A percentile compares a stretch with the other conserved stretches of the same genome.
These are phyloP conservation scores for Exophiala sp. DNA, from an alignment of 2,329 filamentous ascomycete genomes.

Conservation along the genomic window DNA sequence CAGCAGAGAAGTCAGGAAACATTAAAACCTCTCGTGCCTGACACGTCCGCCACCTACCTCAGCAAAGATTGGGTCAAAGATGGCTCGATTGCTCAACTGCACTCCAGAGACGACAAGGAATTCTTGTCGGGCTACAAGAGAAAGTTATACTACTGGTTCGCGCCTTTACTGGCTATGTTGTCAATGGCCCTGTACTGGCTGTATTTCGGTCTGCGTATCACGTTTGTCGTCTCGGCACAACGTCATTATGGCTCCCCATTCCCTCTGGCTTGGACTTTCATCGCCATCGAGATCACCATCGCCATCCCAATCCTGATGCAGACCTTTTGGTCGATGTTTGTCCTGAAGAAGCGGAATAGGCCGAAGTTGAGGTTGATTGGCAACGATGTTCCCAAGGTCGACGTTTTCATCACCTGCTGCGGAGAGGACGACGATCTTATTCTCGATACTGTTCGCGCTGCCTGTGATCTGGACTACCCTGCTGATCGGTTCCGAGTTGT, in stretches of 20 bases:
- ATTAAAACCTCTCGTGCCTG: slow-evolving; percentile 33
- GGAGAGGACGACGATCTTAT: slow-evolving; percentile 52
- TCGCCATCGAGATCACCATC: slow-evolving; percentile 46
- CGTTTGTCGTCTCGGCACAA: slow-evolving; percentile 50
- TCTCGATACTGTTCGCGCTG: slow-evolving; percentile 50
- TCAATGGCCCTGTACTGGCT: slow-evolving; percentile 36
- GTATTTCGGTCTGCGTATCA: slow-evolving; percentile 50
- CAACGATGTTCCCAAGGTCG: slow-evolving; percentile 49
- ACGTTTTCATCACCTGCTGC: slow-evolving; percentile 53
- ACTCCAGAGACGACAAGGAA: slow-evolving; percentile 36
- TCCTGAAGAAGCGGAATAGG: slow-evolving; percentile 49
- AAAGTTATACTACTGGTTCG: slow-evolving; percentile 32
- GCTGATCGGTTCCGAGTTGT: slow-evolving; percentile 49
- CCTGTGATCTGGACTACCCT: slow-evolving; percentile 51
- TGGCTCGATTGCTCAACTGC: slow-evolving; percentile 35
- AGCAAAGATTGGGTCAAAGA: slow-evolving; percentile 37
- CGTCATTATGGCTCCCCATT: slow-evolving; percentile 38
- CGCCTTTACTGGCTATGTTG: slow-evolving; percentile 35
- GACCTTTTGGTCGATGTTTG: slow-evolving; percentile 54
- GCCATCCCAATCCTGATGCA: slow-evolving; percentile 53
- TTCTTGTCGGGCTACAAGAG: slow-evolving; percentile 38
- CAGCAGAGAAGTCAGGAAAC: slow-evolving; percentile 34
- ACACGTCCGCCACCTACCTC: slow-evolving; percentile 30
- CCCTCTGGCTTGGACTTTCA: slow-evolving; percentile 53
- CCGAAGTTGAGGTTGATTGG: slow-evolving; percentile 43